Evolutionary conservation across 257 asterid genomes (phyloP).

Genomic region (Primulina eburnea): DNA sequence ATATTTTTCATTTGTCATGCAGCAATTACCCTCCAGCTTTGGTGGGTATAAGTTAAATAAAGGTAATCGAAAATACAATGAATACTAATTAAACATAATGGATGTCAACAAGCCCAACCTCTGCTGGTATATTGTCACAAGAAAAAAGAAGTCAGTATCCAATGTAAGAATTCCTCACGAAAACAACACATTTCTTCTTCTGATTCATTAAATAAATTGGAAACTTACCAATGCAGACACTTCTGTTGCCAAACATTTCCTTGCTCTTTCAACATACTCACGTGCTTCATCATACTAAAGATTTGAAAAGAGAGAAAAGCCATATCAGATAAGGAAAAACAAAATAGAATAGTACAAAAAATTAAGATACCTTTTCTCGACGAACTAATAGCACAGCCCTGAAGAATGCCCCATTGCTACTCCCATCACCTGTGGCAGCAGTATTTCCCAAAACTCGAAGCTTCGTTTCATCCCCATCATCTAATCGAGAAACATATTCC

Average conservation of each 20-base stretch:
- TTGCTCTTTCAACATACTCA: conserved; percentile 92
- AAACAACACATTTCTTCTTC: conserved; percentile 7
- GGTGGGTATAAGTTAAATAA: no score
- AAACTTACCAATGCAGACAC: conserved; percentile 95
- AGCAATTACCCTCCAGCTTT: no score
- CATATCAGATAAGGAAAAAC: conserved; percentile 12
- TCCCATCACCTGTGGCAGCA: conserved; percentile 91
- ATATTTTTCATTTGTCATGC: no score
- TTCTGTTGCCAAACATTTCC: conserved; percentile 95
- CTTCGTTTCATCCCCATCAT: conserved; percentile 97
- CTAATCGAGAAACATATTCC: conserved; percentile 92
- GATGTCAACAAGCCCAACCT: conserved; percentile 11
- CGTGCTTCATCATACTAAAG: conserved; percentile 91
- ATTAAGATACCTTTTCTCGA: conserved; percentile 67
- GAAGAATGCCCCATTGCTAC: conserved; percentile 88
- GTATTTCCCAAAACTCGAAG: conserved; percentile 90
- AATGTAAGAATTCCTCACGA: conserved; percentile 2
- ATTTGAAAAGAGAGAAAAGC: conserved; percentile 22
- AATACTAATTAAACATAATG: conserved; percentile 5
- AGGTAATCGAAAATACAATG: not conserved
- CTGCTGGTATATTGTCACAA: conserved; percentile 4
- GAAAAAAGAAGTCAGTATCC: not conserved
- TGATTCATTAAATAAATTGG: conserved; percentile 12
- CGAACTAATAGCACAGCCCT: conserved; percentile 95
- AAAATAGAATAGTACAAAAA: conserved; percentile 20